These are phyloP conservation scores for Stereocaulon alpinum DNA, from an alignment of 495 filamentous ascomycete genomes.

Conservation along the genomic window DNA sequence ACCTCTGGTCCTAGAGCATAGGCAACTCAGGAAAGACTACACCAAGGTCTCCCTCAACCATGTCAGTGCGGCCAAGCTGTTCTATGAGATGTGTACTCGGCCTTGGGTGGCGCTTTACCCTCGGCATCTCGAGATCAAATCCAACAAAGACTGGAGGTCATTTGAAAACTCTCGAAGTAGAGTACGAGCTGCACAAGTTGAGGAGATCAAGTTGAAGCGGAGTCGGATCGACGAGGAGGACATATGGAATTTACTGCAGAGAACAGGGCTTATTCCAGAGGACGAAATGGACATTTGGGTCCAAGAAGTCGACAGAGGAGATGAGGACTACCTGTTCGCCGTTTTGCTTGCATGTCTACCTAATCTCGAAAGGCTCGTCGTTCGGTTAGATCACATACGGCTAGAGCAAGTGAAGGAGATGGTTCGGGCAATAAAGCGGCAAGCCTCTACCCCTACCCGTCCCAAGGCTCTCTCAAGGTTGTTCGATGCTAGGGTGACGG, in stretches of 20 bases:
- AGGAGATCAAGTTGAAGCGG: constrained; percentile 4
- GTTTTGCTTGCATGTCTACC: constrained; percentile 17
- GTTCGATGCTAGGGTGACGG: constrained; percentile 11
- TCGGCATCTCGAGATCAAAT: constrained; percentile 9
- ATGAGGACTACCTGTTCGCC: constrained; percentile 19
- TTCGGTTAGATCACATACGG: constrained; percentile 12
- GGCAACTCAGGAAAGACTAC: constrained; percentile 8
- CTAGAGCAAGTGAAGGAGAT: constrained; percentile 21
- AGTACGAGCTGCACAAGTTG: constrained; percentile 9
- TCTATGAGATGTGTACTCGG: constrained; percentile 18
- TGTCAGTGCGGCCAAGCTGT: constrained; percentile 13
- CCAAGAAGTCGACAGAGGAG: constrained; percentile 8
- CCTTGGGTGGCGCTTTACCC: constrained; percentile 20
- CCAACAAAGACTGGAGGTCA: constrained; percentile 16
- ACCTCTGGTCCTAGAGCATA: constrained; percentile 16
- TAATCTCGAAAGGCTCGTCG: constrained; percentile 12
- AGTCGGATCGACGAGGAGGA: constrained; percentile 9
- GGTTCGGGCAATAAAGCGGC: constrained; percentile 15
- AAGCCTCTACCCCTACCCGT: background rate
- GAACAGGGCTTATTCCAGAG: constrained; percentile 9
- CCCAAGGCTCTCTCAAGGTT: constrained; percentile 14
- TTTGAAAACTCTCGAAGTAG: constrained; percentile 11
- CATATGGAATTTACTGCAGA: constrained; percentile 4
- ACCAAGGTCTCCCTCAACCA: constrained; percentile 14
- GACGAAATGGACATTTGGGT: constrained; percentile 9